Evolutionary conservation across 371 early-diverging fungal genomes (phyloP).

Genomic region (Blakeslea trispora): DNA sequence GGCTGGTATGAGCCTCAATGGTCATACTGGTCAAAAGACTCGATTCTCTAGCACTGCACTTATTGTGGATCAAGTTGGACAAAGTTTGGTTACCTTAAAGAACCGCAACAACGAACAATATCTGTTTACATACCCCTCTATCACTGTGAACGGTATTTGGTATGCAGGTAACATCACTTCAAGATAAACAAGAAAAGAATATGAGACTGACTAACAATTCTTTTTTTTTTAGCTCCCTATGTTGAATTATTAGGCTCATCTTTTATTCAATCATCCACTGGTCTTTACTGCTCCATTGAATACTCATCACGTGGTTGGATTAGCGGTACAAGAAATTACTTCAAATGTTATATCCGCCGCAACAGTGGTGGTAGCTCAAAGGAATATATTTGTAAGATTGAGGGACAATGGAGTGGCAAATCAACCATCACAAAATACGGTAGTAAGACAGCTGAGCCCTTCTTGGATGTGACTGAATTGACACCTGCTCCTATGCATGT

Average conservation of each 20-base stretch:
- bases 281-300: slow-evolving; percentile 70
- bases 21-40: slow-evolving; percentile 66
- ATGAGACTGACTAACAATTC: neutral
- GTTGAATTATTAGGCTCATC: slow-evolving; percentile 74
- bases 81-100: slow-evolving; percentile 33
- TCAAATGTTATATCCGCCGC: slow-evolving; percentile 59
- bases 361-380: slow-evolving; percentile 33
- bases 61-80: slow-evolving; percentile 51
- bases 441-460: slow-evolving; percentile 42
- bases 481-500: slow-evolving; percentile 38
- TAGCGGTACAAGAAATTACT: slow-evolving; percentile 73
- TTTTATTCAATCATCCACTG: slow-evolving; percentile 65
- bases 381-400: slow-evolving; percentile 58
- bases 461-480: slow-evolving; percentile 59
- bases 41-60: slow-evolving; percentile 46
- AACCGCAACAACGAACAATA: slow-evolving; percentile 38
- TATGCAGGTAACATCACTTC: slow-evolving; percentile 39
- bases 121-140: slow-evolving; percentile 41
- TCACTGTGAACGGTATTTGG: slow-evolving; percentile 55
- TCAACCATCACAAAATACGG: slow-evolving; percentile 54
- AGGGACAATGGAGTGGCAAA: slow-evolving; percentile 69
- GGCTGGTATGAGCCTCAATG: slow-evolving; percentile 66
- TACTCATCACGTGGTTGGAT: slow-evolving; percentile 78
- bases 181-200: neutral
- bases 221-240: slow-evolving; percentile 51